phyloP scores from a whole-genome alignment of 179 eudicot species.

The Sideroxylon spinosum region DNA sequence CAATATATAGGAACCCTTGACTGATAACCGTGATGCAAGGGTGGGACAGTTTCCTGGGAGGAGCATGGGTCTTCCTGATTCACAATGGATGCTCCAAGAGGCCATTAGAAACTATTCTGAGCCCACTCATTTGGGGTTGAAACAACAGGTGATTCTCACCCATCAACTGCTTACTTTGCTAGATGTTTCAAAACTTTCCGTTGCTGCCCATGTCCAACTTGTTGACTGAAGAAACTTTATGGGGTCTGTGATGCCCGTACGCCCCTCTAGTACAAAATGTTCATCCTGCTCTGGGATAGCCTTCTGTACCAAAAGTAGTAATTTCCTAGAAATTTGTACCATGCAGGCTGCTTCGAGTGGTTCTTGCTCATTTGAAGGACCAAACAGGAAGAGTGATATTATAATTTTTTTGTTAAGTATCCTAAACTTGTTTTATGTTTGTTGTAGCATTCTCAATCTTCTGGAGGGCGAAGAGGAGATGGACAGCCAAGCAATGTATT shows the following conservation, averaged over 20 bases:
- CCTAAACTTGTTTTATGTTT: neutral
- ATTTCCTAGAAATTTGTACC: too few relatives aligned
- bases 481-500: slow-evolving; percentile 34
- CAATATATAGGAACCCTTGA: slow-evolving; percentile 49
- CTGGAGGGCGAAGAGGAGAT: slow-evolving; percentile 42
- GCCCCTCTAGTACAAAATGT: too few relatives aligned
- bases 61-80: slow-evolving; percentile 42
- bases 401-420: neutral
- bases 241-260: too few relatives aligned
- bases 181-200: neutral
- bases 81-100: slow-evolving; percentile 55
- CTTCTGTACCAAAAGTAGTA: too few relatives aligned
- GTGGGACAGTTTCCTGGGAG: slow-evolving; percentile 34
- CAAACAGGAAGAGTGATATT: neutral
- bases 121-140: slow-evolving; percentile 43
- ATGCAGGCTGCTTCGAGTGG: too few relatives aligned
- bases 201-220: neutral
- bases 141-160: slow-evolving; percentile 39
- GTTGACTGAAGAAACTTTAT: neutral
- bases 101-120: slow-evolving; percentile 38
- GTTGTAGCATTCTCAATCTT: slow-evolving; percentile 48
- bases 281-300: too few relatives aligned
- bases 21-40: slow-evolving; percentile 55
- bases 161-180: neutral
- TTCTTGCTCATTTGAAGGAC: neutral